These are phyloP conservation scores for Fremontodendron californicum DNA, from an alignment of 345 rosid species.

Conservation along the genomic window DNA sequence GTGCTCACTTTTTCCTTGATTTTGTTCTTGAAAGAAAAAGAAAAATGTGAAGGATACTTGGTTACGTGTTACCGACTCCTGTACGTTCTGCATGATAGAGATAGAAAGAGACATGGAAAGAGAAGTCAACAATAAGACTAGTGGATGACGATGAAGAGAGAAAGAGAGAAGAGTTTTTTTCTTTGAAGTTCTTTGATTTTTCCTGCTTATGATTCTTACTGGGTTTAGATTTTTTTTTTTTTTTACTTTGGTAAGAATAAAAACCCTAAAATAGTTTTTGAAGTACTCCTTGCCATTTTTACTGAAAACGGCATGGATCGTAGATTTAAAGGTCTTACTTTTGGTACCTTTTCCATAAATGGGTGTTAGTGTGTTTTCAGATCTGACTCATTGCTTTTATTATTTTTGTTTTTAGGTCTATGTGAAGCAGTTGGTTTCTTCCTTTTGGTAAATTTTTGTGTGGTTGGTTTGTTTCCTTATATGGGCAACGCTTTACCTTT, in stretches of 20 bases:
- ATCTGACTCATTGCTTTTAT: constrained; percentile 41
- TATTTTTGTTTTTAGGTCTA: not conserved
- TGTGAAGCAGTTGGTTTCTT: not conserved
- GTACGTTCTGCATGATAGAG: constrained; percentile 43
- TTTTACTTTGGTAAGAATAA: not conserved
- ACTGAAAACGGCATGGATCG: constrained; percentile 10
- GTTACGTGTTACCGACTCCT: constrained; percentile 44
- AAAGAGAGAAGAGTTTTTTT: not conserved
- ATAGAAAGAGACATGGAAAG: constrained; percentile 17
- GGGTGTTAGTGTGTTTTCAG: constrained; percentile 37
- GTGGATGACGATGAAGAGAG: not conserved
- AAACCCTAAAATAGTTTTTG: constrained; percentile 36
- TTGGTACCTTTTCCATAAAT: constrained; percentile 30
- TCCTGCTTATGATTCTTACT: not conserved
- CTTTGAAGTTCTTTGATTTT: not conserved
- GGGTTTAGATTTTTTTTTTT: not conserved
- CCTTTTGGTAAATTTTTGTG: not conserved
- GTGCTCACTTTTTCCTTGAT: too few relatives aligned
- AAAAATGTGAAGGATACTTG: not conserved
- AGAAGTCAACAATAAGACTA: not conserved
- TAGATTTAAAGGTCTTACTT: constrained; percentile 18
- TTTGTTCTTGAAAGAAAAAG: constrained; percentile 5
- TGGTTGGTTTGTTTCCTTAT: constrained; percentile 14
- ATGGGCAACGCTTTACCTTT: constrained; percentile 16
- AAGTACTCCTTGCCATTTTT: not conserved